phyloP scores from a whole-genome alignment of 2,329 filamentous ascomycete genomes.

The Blastomyces emzantsi region DNA sequence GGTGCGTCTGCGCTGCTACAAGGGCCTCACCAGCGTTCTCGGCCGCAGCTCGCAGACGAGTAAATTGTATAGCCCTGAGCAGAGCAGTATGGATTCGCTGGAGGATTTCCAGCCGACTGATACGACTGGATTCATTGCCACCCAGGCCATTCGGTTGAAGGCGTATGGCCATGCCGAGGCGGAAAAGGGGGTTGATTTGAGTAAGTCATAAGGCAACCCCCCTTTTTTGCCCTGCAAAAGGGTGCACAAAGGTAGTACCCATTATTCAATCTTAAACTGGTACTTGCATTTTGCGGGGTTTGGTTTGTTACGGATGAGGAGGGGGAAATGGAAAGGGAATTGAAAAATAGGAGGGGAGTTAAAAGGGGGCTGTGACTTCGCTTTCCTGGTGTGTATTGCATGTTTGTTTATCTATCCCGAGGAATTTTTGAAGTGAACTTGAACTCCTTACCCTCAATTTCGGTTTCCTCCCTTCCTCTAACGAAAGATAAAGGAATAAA shows the following conservation, averaged over 20 bases:
- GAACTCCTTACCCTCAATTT: too few relatives aligned
- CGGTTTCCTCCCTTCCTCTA: too few relatives aligned
- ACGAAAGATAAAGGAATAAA: not conserved
- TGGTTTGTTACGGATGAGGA: not conserved
- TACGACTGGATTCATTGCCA: slow-evolving; percentile 49
- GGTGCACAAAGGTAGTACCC: not conserved
- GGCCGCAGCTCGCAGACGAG: slow-evolving; percentile 37
- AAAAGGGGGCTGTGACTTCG: too few relatives aligned
- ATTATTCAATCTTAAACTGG: not conserved
- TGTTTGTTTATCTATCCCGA: too few relatives aligned
- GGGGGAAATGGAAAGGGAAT: not conserved
- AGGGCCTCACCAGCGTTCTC: slow-evolving; percentile 42
- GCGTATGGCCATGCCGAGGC: slow-evolving; percentile 16
- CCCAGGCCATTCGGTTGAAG: slow-evolving; percentile 23
- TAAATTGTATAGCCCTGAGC: slow-evolving; percentile 55
- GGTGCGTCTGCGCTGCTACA: slow-evolving; percentile 53
- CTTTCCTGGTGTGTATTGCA: too few relatives aligned
- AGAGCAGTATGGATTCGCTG: slow-evolving; percentile 57
- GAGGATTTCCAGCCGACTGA: slow-evolving; percentile 54
- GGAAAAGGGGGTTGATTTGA: slow-evolving; percentile 15
- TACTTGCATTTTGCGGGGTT: not conserved
- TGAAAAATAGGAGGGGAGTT: too few relatives aligned
- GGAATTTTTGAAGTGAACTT: too few relatives aligned
- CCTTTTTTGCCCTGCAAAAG: too few relatives aligned
- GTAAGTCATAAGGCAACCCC: slow-evolving; percentile 10